Evolutionary conservation across 2,329 filamentous ascomycete genomes (phyloP), one percentile per base, ranked within the genome.

Genomic region (Exophiala sideris): DNA sequence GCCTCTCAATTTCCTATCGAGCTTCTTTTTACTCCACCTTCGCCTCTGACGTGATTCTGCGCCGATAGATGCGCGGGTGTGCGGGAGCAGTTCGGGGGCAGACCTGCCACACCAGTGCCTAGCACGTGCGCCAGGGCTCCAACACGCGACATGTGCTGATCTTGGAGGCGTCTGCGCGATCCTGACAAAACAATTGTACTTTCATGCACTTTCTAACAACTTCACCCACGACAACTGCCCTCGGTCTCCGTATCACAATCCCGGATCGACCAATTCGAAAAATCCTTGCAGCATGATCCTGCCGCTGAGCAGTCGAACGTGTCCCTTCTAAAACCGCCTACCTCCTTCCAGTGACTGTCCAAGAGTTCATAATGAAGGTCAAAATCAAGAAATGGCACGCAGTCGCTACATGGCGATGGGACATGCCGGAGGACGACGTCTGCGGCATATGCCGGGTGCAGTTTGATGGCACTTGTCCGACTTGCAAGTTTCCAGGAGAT

Each of bases 371-470:
- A 10, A 99, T 99, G 94, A 97, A 96, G 75, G 90, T 97, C 76
- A 94, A 85, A 45, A 94, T 97, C 73, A 89, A 87, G 67, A 83
- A 89, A 69, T 97, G 92, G 90, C 87, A 94, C 66, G 88, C 91
- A 3, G 90, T 99, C 59, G 94, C 94, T 14, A 92, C 91, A 51
- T 99, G 94, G 94, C 86, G 89, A 61, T 99, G 94, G 94, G 89
- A 97, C 70, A 89, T 97, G 67, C 91, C 92, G 20, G 91, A 96
- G 66, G 92, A 96, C 74, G 92, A 99, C 70, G 91, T 97, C 59
- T 99, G 94, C 66, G 94, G 94, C 65, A 99, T 99, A 75, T 99
- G 94, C 74, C 92, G 95, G 69, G 91, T 95, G 59, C 89, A 96
- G 67, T 99, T 97, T 69, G 94, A 99, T 70, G 92, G 91, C 56